Percentiles rank a stretch among this genome's conserved stretches.
These are phyloP conservation scores for Boletus reticulatus DNA, from an alignment of 768 basidiomycete genomes.

Conservation along the genomic window DNA sequence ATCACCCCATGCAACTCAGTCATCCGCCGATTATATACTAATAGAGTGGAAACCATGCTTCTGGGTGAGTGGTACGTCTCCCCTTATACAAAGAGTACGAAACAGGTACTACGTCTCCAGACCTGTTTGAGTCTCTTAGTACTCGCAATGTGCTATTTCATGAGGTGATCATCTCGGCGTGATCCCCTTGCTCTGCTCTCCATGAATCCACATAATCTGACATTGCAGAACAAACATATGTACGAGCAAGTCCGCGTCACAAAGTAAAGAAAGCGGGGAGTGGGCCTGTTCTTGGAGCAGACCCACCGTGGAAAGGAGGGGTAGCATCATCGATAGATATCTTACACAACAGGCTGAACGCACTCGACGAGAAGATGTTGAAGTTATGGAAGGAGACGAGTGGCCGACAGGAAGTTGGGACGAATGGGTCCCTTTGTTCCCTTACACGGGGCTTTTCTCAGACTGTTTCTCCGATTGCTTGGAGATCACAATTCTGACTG, in stretches of 20 bases:
- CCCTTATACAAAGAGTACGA: no score
- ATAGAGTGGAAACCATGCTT: no score
- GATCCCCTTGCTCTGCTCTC: background rate
- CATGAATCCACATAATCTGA: background rate
- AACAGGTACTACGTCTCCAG: no score
- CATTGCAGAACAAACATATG: background rate
- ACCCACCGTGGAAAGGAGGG: background rate
- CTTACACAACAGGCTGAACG: background rate
- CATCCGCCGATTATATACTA: no score
- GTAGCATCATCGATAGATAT: background rate
- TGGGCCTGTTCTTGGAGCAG: background rate
- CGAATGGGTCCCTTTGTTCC: background rate
- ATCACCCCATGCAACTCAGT: background rate
- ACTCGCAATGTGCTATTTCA: no score
- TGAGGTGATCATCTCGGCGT: background rate
- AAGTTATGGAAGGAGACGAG: no score
- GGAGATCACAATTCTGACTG: slow-evolving; percentile 17
- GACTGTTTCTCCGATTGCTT: slow-evolving; percentile 2
- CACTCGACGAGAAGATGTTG: no score
- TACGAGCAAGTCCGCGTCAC: background rate
- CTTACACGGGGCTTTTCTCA: slow-evolving; percentile 8
- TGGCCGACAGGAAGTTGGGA: no score
- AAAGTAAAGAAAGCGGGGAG: background rate
- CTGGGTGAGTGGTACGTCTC: no score
- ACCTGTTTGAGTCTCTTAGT: no score